Evolutionary conservation across 148 eudicot species (phyloP).

Genomic region (Persicaria maculosa): DNA sequence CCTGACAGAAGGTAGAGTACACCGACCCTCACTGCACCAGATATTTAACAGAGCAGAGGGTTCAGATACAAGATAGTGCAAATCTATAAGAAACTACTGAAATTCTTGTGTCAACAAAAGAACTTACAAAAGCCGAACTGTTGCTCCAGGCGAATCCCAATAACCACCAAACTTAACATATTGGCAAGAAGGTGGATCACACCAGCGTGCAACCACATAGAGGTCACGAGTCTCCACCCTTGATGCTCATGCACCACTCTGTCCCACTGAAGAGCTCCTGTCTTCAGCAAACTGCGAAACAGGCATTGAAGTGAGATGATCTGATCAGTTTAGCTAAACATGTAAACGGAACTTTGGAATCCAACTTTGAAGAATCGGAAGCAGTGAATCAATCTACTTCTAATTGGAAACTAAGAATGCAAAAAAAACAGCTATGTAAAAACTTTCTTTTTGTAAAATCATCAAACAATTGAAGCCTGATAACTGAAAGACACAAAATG

Average conservation of each 20-base stretch:
- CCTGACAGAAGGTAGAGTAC: conserved; percentile 64
- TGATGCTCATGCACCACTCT: conserved; percentile 61
- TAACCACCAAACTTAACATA: conserved; percentile 77
- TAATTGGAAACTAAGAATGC: no score
- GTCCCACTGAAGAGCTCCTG: conserved; percentile 77
- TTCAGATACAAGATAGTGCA: neutral
- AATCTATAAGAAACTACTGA: neutral
- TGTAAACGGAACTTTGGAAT: no score
- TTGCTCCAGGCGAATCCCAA: conserved; percentile 93
- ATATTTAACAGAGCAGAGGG: neutral
- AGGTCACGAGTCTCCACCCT: conserved; percentile 80
- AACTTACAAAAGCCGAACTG: conserved; percentile 73
- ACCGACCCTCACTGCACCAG: conserved; percentile 64
- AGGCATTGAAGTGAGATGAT: neutral
- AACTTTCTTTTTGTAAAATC: no score
- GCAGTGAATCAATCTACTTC: no score
- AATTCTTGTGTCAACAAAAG: neutral
- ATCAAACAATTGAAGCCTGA: no score
- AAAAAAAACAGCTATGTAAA: no score
- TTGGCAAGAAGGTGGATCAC: conserved; percentile 75
- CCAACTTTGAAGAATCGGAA: no score
- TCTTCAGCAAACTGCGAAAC: conserved; percentile 50
- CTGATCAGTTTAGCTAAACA: neutral
- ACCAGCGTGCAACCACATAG: conserved; percentile 97
- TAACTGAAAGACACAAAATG: no score